Evolutionary conservation across 1,139 yeast species (phyloP).

Genomic region (Suhomyces guaymorum): DNA sequence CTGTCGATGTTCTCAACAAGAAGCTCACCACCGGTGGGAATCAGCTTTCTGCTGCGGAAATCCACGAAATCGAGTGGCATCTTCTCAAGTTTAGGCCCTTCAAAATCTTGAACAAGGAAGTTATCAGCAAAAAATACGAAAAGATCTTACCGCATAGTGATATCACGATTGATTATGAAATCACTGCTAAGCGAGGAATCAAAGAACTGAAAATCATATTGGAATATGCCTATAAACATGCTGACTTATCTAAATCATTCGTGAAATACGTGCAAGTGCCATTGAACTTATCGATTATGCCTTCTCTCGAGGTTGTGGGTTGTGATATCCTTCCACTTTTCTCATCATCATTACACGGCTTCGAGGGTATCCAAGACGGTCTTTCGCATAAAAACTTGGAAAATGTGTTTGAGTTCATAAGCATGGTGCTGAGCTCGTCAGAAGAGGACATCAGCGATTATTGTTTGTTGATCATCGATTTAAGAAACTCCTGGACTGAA

Average conservation of each 20-base stretch:
- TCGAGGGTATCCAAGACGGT: conserved; percentile 20
- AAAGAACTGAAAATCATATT: conserved; percentile 63
- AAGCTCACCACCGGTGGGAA: conserved; percentile 26
- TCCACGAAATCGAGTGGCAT: conserved; percentile 75
- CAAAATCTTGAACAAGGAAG: conserved; percentile 41
- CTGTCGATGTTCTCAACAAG: conserved; percentile 60
- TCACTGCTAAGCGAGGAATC: conserved; percentile 75
- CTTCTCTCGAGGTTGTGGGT: conserved; percentile 72
- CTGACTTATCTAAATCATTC: conserved; percentile 34
- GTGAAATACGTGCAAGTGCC: conserved; percentile 64
- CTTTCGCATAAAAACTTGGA: conserved; percentile 22
- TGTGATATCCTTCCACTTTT: conserved; percentile 66
- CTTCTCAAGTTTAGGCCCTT: conserved; percentile 62
- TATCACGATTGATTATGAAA: conserved; percentile 53
- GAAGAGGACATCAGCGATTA: conserved; percentile 46
- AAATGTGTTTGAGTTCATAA: conserved; percentile 22
- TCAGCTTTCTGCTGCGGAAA: conserved; percentile 57
- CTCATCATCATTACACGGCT: conserved; percentile 27
- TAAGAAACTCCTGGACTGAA: conserved; percentile 69
- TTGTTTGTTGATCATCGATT: conserved; percentile 64
- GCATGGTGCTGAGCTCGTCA: conserved; percentile 19
- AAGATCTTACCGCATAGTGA: conserved; percentile 37
- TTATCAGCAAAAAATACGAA: conserved; percentile 33
- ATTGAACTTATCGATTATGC: conserved; percentile 63
- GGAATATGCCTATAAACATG: conserved; percentile 59